phyloP scores from a whole-genome alignment of 2,329 filamentous ascomycete species.

The Cadophora sp. region DNA sequence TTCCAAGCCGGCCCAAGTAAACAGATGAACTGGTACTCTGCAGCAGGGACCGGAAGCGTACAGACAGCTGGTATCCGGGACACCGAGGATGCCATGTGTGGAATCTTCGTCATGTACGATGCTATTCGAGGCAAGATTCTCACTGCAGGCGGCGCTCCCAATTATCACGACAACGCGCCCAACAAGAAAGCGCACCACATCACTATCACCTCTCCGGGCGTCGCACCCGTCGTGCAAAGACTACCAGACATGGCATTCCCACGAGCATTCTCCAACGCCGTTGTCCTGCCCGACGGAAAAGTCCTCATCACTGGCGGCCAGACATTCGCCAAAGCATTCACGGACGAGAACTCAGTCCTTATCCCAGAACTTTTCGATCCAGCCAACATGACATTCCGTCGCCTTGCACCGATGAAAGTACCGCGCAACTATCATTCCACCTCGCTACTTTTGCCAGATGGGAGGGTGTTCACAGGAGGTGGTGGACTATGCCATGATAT shows the following conservation, averaged over 20 bases:
- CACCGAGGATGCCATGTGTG: conserved; percentile 56
- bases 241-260: conserved; percentile 47
- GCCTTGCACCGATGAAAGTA: not conserved
- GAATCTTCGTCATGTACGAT: conserved; percentile 11
- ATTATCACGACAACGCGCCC: conserved; percentile 52
- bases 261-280: conserved; percentile 53
- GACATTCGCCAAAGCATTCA: conserved; percentile 50
- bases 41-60: conserved; percentile 50
- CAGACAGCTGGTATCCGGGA: conserved; percentile 51
- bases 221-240: conserved; percentile 40
- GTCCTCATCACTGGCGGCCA: conserved; percentile 57
- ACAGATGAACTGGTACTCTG: conserved; percentile 63
- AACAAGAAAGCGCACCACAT: conserved; percentile 56
- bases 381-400: not conserved
- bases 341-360: conserved; percentile 50
- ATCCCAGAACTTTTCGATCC: conserved; percentile 40
- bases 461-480: not conserved
- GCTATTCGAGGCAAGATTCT: conserved; percentile 57
- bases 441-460: not conserved
- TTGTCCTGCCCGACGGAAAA: conserved; percentile 56
- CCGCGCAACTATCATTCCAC: conserved; percentile 10
- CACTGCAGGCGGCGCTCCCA: conserved; percentile 55
- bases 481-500: conserved; percentile 4
- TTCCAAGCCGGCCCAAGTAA: conserved; percentile 42
- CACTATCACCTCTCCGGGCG: conserved; percentile 49